Base-by-base conservation (phyloP, 1,139 yeast species). In the Protomyces arabidopsidicola region DNA sequence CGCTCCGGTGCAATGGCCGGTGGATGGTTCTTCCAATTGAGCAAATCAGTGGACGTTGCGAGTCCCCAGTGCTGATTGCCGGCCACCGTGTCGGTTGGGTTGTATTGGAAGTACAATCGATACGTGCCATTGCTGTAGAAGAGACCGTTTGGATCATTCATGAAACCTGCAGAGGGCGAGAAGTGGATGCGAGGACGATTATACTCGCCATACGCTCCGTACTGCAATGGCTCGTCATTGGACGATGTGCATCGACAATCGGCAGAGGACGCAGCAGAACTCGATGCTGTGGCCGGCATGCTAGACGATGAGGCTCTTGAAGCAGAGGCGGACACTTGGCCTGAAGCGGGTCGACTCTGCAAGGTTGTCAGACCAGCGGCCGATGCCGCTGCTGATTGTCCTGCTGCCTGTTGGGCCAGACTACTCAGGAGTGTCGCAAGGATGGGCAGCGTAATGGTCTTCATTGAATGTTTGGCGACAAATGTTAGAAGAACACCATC, bases 1-100 rank as follows among this genome's bases (percentile, higher is more conserved):
- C 67, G 57, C 3, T 67, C 69, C n/a, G 77, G 73, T 3, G 65
- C 65, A 38, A 75, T 65, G 4, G 79, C 78, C 34, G 69, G 64
- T 8, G 71, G 74, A 59, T 72, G 70, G 45, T 73, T 70, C 10
- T 70, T 66, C 79, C 79, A 77, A 50, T 68, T 67, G 2, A 71
- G 64, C 65, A 76, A 69, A 68, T 77, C 77, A 4, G 69, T 67
- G 4, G 77, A 74, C 9, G 73, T 71, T 6, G 77, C 74, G 62
- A 76, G 79, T 2, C 79, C 79, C 79, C 79, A 76, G 60, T 69
- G 71, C 52, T 75, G 76, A 22, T 65, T 54, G 1, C 72, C 75
- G 69, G 76, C 74, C 20, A 38, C 54, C n/a, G 52, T 22, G 14
- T 53, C 54, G 16, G 48, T 48, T 6, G 77, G 77, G 63, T 75